These are phyloP conservation scores for Aspergillus incahuasiensis DNA, from an alignment of 495 filamentous ascomycete species.

Conservation along the genomic window DNA sequence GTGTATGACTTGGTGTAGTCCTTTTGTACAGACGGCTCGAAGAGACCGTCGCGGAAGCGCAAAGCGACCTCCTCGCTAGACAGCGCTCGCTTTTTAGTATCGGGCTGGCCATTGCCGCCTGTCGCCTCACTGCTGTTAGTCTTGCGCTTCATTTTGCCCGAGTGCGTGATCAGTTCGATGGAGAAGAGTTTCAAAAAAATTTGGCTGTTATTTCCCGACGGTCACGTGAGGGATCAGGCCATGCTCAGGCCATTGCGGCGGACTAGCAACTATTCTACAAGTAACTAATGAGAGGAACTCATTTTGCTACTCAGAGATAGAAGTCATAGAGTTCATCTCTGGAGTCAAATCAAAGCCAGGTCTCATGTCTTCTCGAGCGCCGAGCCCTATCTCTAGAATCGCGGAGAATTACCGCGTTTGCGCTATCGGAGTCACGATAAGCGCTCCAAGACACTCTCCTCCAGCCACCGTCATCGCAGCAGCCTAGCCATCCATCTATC, in stretches of 20 bases:
- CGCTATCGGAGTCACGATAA: slow-evolving; percentile 6
- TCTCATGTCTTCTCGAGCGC: background rate
- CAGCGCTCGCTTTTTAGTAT: slow-evolving; percentile 49
- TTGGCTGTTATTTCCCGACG: background rate
- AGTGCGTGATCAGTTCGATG: background rate
- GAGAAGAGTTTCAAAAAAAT: background rate
- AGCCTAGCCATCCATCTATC: background rate
- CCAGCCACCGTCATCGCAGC: background rate
- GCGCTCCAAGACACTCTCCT: background rate
- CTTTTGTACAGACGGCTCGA: slow-evolving; percentile 60
- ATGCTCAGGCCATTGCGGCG: background rate
- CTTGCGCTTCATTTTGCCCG: slow-evolving; percentile 53
- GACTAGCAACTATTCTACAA: no score
- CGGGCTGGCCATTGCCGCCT: slow-evolving; percentile 37
- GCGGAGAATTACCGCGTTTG: background rate
- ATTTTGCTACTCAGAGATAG: no score
- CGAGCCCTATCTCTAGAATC: background rate
- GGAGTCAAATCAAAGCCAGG: background rate
- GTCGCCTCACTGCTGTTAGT: slow-evolving; percentile 33
- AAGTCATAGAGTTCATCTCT: no score
- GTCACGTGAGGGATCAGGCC: slow-evolving; percentile 10
- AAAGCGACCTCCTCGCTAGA: slow-evolving; percentile 42
- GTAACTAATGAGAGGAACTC: no score
- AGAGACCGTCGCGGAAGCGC: slow-evolving; percentile 71
- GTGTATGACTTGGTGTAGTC: slow-evolving; percentile 68